Evolutionary conservation across 441 rosid genomes (phyloP).

Genomic region (Brassica balearica): DNA sequence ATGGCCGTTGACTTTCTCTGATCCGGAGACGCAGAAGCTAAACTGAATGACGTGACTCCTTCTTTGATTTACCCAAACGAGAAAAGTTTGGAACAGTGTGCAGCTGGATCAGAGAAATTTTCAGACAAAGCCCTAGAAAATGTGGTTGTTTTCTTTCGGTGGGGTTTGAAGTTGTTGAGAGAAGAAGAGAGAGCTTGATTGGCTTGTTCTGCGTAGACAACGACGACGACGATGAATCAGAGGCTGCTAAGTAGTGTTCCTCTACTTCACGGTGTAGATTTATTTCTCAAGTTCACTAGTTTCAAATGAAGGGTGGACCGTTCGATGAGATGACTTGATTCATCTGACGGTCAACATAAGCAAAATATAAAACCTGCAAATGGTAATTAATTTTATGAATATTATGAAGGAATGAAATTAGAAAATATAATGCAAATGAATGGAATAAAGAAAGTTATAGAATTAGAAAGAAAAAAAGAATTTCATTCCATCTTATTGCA

Average conservation of each 20-base stretch:
- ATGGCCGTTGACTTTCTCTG: constrained; percentile 50
- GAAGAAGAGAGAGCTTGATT: constrained; percentile 25
- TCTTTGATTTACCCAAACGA: constrained; percentile 1
- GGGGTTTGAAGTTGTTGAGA: constrained; percentile 39
- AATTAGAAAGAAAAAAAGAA: no score
- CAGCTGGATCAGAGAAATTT: constrained; percentile 15
- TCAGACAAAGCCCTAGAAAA: constrained; percentile 14
- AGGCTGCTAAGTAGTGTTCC: constrained; percentile 24
- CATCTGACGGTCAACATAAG: constrained; percentile 23
- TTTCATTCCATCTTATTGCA: no score
- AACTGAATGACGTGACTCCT: background rate
- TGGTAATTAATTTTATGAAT: background rate
- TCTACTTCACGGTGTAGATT: constrained; percentile 33
- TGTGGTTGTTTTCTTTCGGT: constrained; percentile 18
- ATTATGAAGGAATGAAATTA: background rate
- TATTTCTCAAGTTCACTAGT: background rate
- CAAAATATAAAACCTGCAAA: background rate
- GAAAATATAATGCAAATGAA: no score
- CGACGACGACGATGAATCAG: constrained; percentile 34
- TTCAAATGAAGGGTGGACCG: constrained; percentile 25
- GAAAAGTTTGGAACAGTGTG: constrained; percentile 10
- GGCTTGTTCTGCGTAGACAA: constrained; percentile 32
- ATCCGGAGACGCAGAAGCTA: constrained; percentile 22
- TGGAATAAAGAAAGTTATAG: no score
- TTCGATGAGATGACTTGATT: constrained; percentile 34